Evolutionary conservation across 768 basidiomycete genomes (phyloP).

Genomic region (Lactifluus pinguis): DNA sequence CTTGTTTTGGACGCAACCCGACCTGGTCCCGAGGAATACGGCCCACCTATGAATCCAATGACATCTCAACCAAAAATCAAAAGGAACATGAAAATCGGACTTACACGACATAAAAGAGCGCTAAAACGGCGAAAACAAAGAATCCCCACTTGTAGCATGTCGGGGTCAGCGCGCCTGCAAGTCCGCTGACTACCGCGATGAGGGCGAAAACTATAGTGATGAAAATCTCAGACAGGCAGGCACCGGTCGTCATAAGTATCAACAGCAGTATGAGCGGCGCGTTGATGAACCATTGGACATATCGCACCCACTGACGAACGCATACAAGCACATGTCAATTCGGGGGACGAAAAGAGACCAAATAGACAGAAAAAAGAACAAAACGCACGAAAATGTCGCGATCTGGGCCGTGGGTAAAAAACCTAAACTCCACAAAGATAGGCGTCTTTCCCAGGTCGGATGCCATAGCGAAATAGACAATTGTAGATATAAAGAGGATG

Average conservation of each 20-base stretch:
- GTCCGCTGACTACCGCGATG: slow-evolving; percentile 36
- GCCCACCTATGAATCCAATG: neutral
- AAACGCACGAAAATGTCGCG: slow-evolving; percentile 37
- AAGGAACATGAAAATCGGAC: slow-evolving; percentile 19
- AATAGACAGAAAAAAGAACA: too few relatives aligned
- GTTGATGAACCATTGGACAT: slow-evolving; percentile 50
- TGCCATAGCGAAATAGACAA: slow-evolving; percentile 49
- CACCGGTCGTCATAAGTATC: slow-evolving; percentile 37
- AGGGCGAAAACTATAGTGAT: slow-evolving; percentile 37
- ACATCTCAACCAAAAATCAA: slow-evolving; percentile 4
- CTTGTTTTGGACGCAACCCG: neutral
- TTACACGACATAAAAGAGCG: slow-evolving; percentile 43
- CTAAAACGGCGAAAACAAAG: slow-evolving; percentile 38
- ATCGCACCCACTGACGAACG: slow-evolving; percentile 36
- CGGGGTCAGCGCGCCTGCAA: slow-evolving; percentile 43
- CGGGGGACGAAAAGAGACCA: neutral
- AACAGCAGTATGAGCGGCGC: slow-evolving; percentile 42
- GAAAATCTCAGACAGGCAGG: slow-evolving; percentile 42
- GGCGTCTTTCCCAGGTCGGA: slow-evolving; percentile 44
- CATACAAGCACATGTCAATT: neutral
- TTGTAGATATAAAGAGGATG: slow-evolving; percentile 37
- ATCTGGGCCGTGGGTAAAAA: slow-evolving; percentile 12
- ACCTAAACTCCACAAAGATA: slow-evolving; percentile 34
- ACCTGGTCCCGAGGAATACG: neutral
- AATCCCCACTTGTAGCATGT: slow-evolving; percentile 48